phyloP scores from a whole-genome alignment of 2,329 filamentous ascomycete species.

The Colletotrichum simmondsii region DNA sequence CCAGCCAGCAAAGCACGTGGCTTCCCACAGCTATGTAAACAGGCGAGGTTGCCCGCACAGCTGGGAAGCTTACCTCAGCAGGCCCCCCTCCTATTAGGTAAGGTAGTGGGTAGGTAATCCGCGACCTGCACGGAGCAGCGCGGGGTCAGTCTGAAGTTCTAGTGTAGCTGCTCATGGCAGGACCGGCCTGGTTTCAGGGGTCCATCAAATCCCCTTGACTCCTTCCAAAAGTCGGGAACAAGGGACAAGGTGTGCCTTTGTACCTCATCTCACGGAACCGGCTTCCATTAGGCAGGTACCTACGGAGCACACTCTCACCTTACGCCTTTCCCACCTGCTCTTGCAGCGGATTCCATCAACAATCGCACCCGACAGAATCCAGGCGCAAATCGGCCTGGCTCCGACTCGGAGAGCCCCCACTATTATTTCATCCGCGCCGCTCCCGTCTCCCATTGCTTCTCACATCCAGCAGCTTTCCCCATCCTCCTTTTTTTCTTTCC shows the following conservation, averaged over 20 bases:
- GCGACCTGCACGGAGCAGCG: neutral
- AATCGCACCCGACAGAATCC: neutral
- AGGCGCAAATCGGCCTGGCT: slow-evolving; percentile 14
- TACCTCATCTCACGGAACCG: neutral
- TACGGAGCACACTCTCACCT: neutral
- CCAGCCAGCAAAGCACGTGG: slow-evolving; percentile 11
- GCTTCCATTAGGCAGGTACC: neutral
- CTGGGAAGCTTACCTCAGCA: neutral
- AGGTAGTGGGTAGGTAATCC: neutral
- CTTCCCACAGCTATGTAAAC: too few species aligned
- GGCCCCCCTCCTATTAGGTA: neutral
- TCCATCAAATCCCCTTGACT: slow-evolving; percentile 26
- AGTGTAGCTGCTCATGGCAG: slow-evolving; percentile 6
- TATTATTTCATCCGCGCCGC: slow-evolving; percentile 10
- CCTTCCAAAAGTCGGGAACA: neutral
- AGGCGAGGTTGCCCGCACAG: neutral
- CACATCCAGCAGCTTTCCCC: slow-evolving; percentile 15
- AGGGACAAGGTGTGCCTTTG: neutral
- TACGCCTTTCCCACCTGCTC: neutral
- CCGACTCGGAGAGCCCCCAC: slow-evolving; percentile 21
- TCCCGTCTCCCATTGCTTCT: slow-evolving; percentile 7
- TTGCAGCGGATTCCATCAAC: neutral
- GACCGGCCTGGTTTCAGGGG: slow-evolving; percentile 26
- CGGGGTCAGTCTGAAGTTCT: slow-evolving; percentile 21
- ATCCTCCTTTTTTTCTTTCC: neutral